Conservation (phyloP, 2,329 filamentous ascomycete species). For the Trichophyton rubrum region DNA sequence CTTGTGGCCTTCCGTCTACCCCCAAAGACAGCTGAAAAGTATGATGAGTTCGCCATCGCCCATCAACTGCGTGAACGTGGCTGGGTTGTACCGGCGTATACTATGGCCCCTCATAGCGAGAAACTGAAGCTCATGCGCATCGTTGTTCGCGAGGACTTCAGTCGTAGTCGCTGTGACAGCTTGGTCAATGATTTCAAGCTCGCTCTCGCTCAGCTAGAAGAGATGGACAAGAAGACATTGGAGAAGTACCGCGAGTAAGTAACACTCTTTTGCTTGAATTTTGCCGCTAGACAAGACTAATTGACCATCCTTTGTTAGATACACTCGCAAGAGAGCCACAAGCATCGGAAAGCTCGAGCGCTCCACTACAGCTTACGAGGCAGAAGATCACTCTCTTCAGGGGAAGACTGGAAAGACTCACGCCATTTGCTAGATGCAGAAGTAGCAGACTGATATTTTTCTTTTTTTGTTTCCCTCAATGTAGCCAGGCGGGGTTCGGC, state of each 20-base stretch:
- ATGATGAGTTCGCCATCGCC: slow-evolving; percentile 66
- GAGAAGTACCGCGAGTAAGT: slow-evolving; percentile 54
- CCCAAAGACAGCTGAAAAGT: slow-evolving; percentile 41
- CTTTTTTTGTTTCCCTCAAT: too few relatives aligned
- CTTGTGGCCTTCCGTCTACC: slow-evolving; percentile 79
- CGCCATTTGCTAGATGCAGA: slow-evolving; percentile 55
- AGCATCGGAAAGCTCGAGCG: slow-evolving; percentile 43
- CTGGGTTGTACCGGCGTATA: slow-evolving; percentile 94
- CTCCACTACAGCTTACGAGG: slow-evolving; percentile 43
- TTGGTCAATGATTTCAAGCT: slow-evolving; percentile 69
- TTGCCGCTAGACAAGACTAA: neutral
- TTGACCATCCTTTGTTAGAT: slow-evolving; percentile 11
- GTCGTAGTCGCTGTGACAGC: slow-evolving; percentile 64
- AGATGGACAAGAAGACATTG: slow-evolving; percentile 61
- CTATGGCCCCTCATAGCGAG: slow-evolving; percentile 81
- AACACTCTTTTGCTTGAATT: neutral
- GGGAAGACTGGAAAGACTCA: slow-evolving; percentile 87
- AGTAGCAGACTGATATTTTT: too few relatives aligned
- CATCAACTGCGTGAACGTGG: slow-evolving; percentile 75
- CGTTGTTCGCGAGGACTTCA: slow-evolving; percentile 88
- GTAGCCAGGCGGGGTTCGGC: too few relatives aligned
- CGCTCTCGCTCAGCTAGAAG: slow-evolving; percentile 56
- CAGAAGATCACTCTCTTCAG: slow-evolving; percentile 76
- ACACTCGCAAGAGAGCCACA: slow-evolving; percentile 45
- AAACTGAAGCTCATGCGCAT: slow-evolving; percentile 82